Evolutionary conservation across 2,329 filamentous ascomycete species (phyloP), one percentile per base, ranked within the genome.

Genomic region (Pseudohalonectria lignicola): DNA sequence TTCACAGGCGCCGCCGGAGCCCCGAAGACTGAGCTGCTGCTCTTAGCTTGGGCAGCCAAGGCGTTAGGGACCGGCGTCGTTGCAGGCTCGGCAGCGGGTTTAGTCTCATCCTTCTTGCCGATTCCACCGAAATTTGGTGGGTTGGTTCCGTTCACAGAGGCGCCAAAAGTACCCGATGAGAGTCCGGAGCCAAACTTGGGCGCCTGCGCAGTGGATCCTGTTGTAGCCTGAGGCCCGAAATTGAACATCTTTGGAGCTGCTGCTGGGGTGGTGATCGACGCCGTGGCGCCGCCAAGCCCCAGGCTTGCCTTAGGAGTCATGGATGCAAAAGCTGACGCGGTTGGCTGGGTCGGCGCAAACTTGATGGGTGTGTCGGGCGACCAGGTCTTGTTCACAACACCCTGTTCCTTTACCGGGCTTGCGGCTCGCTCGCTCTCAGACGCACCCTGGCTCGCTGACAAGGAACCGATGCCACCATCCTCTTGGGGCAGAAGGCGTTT

Each of bases 291-390:
- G n/a, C n/a, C 37, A 30, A 17, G 42, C 39, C 28, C 47, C 42
- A 12, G 56, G 50, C 48, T 66, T 18, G 34, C 11, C 34, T 36
- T 36, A 10, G 34, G 20, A 17, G 32, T 63, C 8, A 57, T 42
- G n/a, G 56, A 50, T 28, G 47, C 17, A 37, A 49, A 40, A 25
- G 28, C 17, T 12, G 49, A 34, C 25, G 46, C 44, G 28, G 56
- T 39, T 17, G 36, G 29, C 9, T 28, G 21, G 56, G 50, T 38
- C 18, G 55, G 37, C 11, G 62, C 63, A 48, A 75, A 75, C 49
- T 74, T 75, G 52, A 78, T 71, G 3, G 72, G 71, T 2, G 56
- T 63, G 39, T 62, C 57, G 8, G 63, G 57, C 30, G 61, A 68
- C 67, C 67, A 71, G 0, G 65, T 70, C 34, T 69, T 61, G 46